A percentile compares a stretch with the other conserved stretches of the same genome.
These are phyloP conservation scores for Colletotrichum salicis DNA, from an alignment of 2,329 filamentous ascomycete species.

Conservation along the genomic window DNA sequence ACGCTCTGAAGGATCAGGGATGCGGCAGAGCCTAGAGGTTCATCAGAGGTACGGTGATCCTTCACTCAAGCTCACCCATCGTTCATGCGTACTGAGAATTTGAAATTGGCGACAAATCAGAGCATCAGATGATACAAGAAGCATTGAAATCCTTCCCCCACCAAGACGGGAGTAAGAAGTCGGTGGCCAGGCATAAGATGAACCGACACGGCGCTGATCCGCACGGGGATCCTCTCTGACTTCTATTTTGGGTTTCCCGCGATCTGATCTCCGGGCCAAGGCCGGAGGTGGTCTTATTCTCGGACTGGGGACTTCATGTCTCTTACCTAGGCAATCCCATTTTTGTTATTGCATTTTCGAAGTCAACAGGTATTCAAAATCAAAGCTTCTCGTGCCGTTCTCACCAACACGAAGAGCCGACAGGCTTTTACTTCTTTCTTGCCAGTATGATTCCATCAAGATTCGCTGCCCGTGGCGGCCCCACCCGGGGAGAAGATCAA, in stretches of 20 bases:
- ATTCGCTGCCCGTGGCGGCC: too few relatives aligned
- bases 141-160: background rate
- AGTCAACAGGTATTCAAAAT: too few relatives aligned
- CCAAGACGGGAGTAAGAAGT: background rate
- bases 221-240: constrained; percentile 2
- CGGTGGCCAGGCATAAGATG: background rate
- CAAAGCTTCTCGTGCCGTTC: too few relatives aligned
- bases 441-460: too few relatives aligned
- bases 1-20: background rate
- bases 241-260: constrained; percentile 14
- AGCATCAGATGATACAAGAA: background rate
- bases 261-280: constrained; percentile 18
- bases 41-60: background rate
- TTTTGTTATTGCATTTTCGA: background rate
- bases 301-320: background rate
- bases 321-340: background rate
- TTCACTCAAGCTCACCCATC: background rate
- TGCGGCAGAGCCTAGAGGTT: background rate
- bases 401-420: too few relatives aligned
- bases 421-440: too few relatives aligned
- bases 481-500: too few relatives aligned
- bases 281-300: constrained; percentile 5
- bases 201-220: constrained; percentile 8
- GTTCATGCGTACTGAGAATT: background rate
- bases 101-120: background rate